Base-by-base conservation (phyloP, 345 rosid species). In the Anastatica hierochuntica region DNA sequence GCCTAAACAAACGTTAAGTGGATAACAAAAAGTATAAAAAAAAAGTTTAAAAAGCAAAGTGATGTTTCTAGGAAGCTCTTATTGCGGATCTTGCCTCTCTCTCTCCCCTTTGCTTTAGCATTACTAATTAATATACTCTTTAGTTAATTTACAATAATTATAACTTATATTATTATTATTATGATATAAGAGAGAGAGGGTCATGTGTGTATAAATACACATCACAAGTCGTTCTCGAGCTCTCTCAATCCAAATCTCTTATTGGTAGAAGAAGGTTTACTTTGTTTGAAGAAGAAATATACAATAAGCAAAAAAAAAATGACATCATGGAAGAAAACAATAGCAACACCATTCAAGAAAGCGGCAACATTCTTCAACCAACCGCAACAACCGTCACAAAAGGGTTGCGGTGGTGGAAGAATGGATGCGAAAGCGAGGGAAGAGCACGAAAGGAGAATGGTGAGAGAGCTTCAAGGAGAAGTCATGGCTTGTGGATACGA, bases 401-500 rank as follows among this genome's bases (percentile, higher is more conserved):
- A 37, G 56, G 79, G 58, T 21, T 53, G 58, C 59, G 64, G 56
- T 34, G 39, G 60, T 20, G 71, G 56, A 23, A 68, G 51, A 48
- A 53, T 67, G 35, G 45, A 53, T 33, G 62, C 61, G 0, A 60
- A 60, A 14, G 72, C 62, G 0, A 54, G 63, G 44, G 68, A 45
- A 51, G 77, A 84, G 74, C 83, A 74, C 33, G 64, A 71, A 31
- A 83, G 75, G 34, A 55, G 72, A 34, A 18, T 71, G 0, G 94
- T 33, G 37, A 70, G 49, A 68, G 82, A 83, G 69, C 76, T 89
- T 8, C 88, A 89, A 8, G 97, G 90, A 14, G 95, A 89, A 8
- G 97, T 85, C 36, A 83, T 83, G 97, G 94, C 95, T 39, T 89
- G 95, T 61, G 85, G 81, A 2, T 89, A 89, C 17, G 88, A 89